These are phyloP conservation scores for Bocquillonia castaneifolia DNA, from an alignment of 441 rosid species.

Conservation along the genomic window DNA sequence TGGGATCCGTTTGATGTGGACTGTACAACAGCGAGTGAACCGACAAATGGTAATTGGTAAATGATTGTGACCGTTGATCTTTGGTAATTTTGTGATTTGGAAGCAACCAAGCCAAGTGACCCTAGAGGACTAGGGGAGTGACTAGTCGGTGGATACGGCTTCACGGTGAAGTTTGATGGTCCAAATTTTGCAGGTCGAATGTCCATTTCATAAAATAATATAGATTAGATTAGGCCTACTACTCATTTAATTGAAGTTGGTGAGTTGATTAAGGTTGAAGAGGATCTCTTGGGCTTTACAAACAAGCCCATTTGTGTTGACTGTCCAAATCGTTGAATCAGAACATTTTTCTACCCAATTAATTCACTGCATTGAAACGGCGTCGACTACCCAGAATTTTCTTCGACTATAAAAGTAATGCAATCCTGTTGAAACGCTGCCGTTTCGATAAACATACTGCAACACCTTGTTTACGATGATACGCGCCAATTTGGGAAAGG, in stretches of 20 bases:
- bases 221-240: neutral
- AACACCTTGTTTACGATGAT: too few relatives aligned
- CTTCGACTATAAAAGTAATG: too few relatives aligned
- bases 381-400: neutral
- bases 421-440: neutral
- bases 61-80: neutral
- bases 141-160: neutral
- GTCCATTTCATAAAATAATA: slow-evolving; percentile 7
- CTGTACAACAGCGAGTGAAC: slow-evolving; percentile 6
- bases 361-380: neutral
- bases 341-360: too few relatives aligned
- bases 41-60: neutral
- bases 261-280: too few relatives aligned
- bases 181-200: neutral
- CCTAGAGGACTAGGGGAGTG: neutral
- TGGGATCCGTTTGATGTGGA: neutral
- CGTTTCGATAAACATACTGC: neutral
- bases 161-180: neutral
- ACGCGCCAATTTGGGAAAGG: neutral
- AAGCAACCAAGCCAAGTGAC: neutral
- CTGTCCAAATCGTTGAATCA: too few relatives aligned
- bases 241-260: neutral
- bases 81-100: neutral
- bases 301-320: neutral
- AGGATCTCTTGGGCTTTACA: too few relatives aligned